Conservation (phyloP, 345 rosid genomes). For the Arabidopsis suecica region DNA sequence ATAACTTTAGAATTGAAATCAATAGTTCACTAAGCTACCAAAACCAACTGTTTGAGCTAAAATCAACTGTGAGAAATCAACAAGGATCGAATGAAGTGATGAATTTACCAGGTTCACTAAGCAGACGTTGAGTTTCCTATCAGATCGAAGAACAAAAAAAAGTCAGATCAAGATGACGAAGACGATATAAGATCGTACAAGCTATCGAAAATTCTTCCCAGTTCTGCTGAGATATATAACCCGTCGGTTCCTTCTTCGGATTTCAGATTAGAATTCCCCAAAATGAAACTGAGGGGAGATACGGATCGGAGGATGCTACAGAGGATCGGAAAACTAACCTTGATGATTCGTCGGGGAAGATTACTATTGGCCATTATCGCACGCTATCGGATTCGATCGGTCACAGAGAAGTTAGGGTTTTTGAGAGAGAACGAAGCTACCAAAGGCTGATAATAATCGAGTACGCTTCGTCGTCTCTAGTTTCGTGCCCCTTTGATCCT, state of each 20-base stretch:
- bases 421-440: constrained; percentile 23
- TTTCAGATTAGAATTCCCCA: constrained; percentile 23
- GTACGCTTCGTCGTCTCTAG: constrained; percentile 36
- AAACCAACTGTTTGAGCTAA: constrained; percentile 25
- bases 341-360: constrained; percentile 98
- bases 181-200: constrained; percentile 4
- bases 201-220: not conserved
- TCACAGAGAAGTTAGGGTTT: constrained; percentile 34
- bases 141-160: constrained; percentile 30
- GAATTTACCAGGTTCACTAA: constrained; percentile 92
- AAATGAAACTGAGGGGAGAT: constrained; percentile 13
- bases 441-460: constrained; percentile 25
- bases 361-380: constrained; percentile 86
- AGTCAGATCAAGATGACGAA: constrained; percentile 34
- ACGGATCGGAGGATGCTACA: constrained; percentile 16
- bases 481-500: constrained; percentile 27
- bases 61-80: not conserved
- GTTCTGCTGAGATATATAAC: constrained; percentile 3
- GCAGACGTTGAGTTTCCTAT: constrained; percentile 99
- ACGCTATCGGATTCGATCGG: constrained; percentile 32
- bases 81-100: not conserved
- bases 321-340: constrained; percentile 59
- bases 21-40: not conserved
- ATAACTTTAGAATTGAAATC: not conserved
- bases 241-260: not conserved